phyloP scores from a whole-genome alignment of 2,329 filamentous ascomycete species.

The Aspergillus ochraceus region DNA sequence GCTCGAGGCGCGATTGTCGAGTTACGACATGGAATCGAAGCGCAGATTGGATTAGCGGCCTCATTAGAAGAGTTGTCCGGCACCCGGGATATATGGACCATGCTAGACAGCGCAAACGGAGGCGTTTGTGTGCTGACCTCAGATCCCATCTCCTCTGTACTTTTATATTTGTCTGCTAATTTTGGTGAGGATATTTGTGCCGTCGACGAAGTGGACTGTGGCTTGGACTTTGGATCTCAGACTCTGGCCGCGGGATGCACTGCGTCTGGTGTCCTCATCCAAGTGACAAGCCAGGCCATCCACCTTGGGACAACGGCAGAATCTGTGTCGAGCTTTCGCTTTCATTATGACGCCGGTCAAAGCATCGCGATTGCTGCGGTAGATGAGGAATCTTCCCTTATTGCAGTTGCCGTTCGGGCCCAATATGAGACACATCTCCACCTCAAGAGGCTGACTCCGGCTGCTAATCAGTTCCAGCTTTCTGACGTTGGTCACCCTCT shows the following conservation, averaged over 20 bases:
- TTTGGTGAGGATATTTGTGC: conserved; percentile 40
- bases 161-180: conserved; percentile 40
- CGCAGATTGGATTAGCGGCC: conserved; percentile 57
- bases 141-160: conserved; percentile 40
- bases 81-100: conserved; percentile 46
- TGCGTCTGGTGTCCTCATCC: conserved; percentile 36
- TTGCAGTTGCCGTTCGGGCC: conserved; percentile 29
- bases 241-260: conserved; percentile 47
- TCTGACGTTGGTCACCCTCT: conserved; percentile 24
- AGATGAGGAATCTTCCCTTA: conserved; percentile 26
- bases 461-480: conserved; percentile 19
- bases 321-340: conserved; percentile 19
- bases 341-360: conserved; percentile 23
- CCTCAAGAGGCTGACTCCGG: conserved; percentile 23
- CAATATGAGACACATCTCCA: conserved; percentile 29
- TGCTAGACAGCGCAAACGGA: conserved; percentile 34
- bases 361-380: conserved; percentile 32
- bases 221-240: conserved; percentile 42
- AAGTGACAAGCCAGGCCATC: conserved; percentile 43
- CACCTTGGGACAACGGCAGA: conserved; percentile 29
- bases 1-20: conserved; percentile 65
- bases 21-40: conserved; percentile 68
- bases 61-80: conserved; percentile 41
- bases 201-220: conserved; percentile 39
- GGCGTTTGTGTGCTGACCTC: conserved; percentile 44